Conservation (phyloP, 2,329 filamentous ascomycete genomes). For the Aspergillus spinulosporus region DNA sequence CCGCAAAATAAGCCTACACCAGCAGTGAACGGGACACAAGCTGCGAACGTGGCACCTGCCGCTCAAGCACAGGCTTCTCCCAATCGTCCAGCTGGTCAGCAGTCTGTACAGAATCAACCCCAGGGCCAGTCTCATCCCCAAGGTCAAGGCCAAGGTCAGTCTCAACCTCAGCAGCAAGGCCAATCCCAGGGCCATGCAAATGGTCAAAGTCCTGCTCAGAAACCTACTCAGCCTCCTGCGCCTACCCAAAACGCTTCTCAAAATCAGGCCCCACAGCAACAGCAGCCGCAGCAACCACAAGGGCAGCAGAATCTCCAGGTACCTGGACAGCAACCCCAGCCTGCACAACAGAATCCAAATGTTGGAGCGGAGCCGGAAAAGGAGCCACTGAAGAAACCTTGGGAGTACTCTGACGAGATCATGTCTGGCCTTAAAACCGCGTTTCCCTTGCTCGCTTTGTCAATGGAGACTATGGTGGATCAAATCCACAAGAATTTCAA, state of each 20-base stretch:
- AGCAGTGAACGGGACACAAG: conserved; percentile 28
- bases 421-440: conserved; percentile 95
- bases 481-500: conserved; percentile 99
- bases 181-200: conserved; percentile 12
- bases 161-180: conserved; percentile 8
- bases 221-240: conserved; percentile 13
- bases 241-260: conserved; percentile 18
- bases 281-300: conserved; percentile 19
- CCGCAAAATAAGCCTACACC: conserved; percentile 36
- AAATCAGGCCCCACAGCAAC: conserved; percentile 9
- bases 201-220: conserved; percentile 17
- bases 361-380: conserved; percentile 35
- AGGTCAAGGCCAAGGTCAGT: conserved; percentile 16
- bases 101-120: conserved; percentile 27
- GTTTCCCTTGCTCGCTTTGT: conserved; percentile 90
- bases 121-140: conserved; percentile 20
- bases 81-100: conserved; percentile 25
- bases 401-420: conserved; percentile 96
- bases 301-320: conserved; percentile 32
- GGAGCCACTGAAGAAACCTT: conserved; percentile 70
- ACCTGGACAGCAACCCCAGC: conserved; percentile 26
- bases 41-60: conserved; percentile 43
- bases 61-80: conserved; percentile 31
- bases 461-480: conserved; percentile 99
- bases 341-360: conserved; percentile 24